A percentile compares a stretch with the other conserved stretches of the same genome.
Conservation (phyloP, 441 rosid species). For the Adansonia rubrostipa region DNA sequence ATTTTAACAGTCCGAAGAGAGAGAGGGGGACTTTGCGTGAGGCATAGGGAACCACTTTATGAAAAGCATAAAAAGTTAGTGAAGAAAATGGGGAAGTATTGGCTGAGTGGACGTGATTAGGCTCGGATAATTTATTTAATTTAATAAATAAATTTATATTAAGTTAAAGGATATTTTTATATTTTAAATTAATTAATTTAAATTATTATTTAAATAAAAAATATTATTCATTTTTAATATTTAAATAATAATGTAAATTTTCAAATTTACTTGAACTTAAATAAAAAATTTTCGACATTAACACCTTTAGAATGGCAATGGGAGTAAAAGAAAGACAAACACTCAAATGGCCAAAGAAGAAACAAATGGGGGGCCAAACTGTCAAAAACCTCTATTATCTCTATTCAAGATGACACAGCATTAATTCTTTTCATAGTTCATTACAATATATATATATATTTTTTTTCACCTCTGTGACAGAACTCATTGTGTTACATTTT, state of each 20-base stretch:
- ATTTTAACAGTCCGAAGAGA: neutral
- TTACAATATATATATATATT: neutral
- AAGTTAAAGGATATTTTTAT: no score
- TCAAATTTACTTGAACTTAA: no score
- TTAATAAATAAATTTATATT: no score
- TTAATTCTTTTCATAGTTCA: slow-evolving; percentile 25
- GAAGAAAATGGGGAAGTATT: slow-evolving; percentile 34
- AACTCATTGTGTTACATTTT: slow-evolving; percentile 22
- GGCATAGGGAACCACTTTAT: slow-evolving; percentile 23
- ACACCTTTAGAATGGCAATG: no score
- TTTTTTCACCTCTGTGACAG: slow-evolving; percentile 39
- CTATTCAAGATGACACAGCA: slow-evolving; percentile 28
- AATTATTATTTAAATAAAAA: no score
- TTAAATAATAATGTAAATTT: no score
- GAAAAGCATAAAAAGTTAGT: slow-evolving; percentile 32
- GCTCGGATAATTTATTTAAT: no score
- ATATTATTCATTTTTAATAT: no score
- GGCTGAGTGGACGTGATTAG: neutral
- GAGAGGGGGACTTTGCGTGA: neutral
- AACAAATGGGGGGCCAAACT: neutral
- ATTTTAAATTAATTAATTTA: no score
- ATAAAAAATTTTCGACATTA: no score
- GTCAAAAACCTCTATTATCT: slow-evolving; percentile 19
- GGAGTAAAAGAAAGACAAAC: slow-evolving; percentile 28
- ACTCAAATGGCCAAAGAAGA: slow-evolving; percentile 29